phyloP scores from a whole-genome alignment of 257 asterid species.

The Petunia axillaris region DNA sequence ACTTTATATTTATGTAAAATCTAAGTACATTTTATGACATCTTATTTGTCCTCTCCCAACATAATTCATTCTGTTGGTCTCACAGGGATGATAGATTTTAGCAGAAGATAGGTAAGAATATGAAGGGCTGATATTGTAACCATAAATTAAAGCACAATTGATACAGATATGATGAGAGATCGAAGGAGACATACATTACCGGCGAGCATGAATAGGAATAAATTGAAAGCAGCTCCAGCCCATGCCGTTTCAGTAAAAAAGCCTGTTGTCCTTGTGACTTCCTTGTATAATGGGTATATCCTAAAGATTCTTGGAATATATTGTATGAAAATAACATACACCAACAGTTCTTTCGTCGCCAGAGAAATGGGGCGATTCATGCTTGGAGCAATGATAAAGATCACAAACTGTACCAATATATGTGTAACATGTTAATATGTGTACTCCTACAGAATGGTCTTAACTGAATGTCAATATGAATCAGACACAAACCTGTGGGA shows the following conservation, averaged over 20 bases:
- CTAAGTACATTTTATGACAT: too few relatives aligned
- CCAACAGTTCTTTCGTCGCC: conserved; percentile 44
- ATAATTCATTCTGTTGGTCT: background rate
- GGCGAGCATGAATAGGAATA: conserved; percentile 67
- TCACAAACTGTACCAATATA: conserved; percentile 36
- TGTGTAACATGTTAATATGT: conserved; percentile 24
- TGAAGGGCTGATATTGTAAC: background rate
- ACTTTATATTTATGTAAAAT: too few relatives aligned
- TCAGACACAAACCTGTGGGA: conserved; percentile 58
- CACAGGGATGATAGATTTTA: background rate
- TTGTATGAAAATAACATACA: conserved; percentile 44
- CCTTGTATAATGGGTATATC: conserved; percentile 54
- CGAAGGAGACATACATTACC: conserved; percentile 53
- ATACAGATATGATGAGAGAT: background rate
- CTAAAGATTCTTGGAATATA: conserved; percentile 57
- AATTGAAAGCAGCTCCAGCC: conserved; percentile 79
- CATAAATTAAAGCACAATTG: background rate
- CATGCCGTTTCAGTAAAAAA: conserved; percentile 63
- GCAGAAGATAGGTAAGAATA: background rate
- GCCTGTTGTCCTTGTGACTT: conserved; percentile 62
- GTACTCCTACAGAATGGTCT: background rate
- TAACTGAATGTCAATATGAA: background rate
- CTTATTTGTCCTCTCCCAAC: too few relatives aligned
- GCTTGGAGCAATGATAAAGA: conserved; percentile 40
- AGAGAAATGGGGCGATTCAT: conserved; percentile 45